Evolutionary conservation across 2,329 filamentous ascomycete genomes (phyloP).

Genomic region (Phialophora tarda): DNA sequence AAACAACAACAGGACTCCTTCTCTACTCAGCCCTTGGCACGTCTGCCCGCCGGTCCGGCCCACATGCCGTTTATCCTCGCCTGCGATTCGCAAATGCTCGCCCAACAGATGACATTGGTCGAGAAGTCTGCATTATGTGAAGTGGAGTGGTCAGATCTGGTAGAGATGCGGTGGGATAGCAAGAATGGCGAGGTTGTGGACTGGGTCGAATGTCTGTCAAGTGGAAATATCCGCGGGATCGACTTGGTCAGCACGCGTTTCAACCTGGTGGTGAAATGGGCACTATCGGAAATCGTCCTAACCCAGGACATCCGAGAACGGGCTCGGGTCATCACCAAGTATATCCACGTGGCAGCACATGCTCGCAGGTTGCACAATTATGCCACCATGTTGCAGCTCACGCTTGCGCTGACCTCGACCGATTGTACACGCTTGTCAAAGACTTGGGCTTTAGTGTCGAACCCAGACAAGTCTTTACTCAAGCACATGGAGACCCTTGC

Average conservation of each 20-base stretch:
- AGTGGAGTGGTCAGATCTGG: conserved; percentile 70
- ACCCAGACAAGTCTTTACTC: conserved; percentile 60
- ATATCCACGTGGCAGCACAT: conserved; percentile 67
- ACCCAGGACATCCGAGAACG: conserved; percentile 64
- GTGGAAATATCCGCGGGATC: conserved; percentile 60
- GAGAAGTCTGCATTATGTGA: conserved; percentile 70
- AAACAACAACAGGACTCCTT: conserved; percentile 7
- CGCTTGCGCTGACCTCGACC: conserved; percentile 65
- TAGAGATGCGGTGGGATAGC: conserved; percentile 67
- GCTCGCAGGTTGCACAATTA: conserved; percentile 66
- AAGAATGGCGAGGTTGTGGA: conserved; percentile 58
- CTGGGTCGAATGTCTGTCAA: conserved; percentile 67
- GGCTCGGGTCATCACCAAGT: conserved; percentile 66
- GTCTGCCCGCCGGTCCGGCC: conserved; percentile 39
- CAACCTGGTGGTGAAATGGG: conserved; percentile 71
- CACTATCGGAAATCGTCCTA: conserved; percentile 66
- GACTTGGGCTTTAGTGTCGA: conserved; percentile 65
- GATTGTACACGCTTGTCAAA: conserved; percentile 62
- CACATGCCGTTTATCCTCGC: conserved; percentile 69
- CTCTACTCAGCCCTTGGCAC: conserved; percentile 22
- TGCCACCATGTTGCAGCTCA: conserved; percentile 69
- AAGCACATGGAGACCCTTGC: conserved; percentile 65
- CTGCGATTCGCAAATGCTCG: conserved; percentile 64
- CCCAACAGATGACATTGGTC: conserved; percentile 68
- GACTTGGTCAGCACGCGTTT: conserved; percentile 70